These are phyloP conservation scores for Gymnopilus dilepis DNA, from an alignment of 768 basidiomycete genomes.

Conservation along the genomic window DNA sequence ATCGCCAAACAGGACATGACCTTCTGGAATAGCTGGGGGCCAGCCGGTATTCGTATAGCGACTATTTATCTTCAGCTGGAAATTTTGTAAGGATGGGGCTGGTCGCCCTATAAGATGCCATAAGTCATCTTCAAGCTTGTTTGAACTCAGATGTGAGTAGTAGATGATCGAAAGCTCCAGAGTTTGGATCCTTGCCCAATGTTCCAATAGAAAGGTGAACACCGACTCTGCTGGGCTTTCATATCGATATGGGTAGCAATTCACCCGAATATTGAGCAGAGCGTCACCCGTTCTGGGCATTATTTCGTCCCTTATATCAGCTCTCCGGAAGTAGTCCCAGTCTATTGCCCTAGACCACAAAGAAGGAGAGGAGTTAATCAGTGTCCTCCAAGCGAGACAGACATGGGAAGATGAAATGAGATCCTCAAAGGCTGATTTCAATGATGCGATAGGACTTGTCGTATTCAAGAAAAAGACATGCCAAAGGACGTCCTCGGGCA, in stretches of 20 bases:
- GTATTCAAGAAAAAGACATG: no score
- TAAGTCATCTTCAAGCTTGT: not conserved
- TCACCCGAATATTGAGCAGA: not conserved
- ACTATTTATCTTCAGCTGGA: not conserved
- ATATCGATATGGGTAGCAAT: not conserved
- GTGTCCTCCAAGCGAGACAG: no score
- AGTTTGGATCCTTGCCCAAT: not conserved
- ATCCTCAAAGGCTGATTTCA: no score
- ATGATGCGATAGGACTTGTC: no score
- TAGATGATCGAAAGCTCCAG: not conserved
- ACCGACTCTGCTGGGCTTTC: no score
- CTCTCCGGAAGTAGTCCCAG: no score
- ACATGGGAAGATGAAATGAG: no score
- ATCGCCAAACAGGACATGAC: not conserved
- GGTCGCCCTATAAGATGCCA: not conserved
- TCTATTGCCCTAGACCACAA: no score
- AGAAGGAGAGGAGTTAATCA: no score
- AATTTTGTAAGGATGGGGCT: not conserved
- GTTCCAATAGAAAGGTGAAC: not conserved
- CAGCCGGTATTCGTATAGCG: no score
- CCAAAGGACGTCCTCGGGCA: no score
- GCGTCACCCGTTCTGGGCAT: not conserved
- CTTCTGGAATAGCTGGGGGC: not conserved
- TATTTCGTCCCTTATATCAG: not conserved
- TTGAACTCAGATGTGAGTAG: not conserved